phyloP scores from a whole-genome alignment of 164 flowering plant genomes.

The Chimonanthus praecox region DNA sequence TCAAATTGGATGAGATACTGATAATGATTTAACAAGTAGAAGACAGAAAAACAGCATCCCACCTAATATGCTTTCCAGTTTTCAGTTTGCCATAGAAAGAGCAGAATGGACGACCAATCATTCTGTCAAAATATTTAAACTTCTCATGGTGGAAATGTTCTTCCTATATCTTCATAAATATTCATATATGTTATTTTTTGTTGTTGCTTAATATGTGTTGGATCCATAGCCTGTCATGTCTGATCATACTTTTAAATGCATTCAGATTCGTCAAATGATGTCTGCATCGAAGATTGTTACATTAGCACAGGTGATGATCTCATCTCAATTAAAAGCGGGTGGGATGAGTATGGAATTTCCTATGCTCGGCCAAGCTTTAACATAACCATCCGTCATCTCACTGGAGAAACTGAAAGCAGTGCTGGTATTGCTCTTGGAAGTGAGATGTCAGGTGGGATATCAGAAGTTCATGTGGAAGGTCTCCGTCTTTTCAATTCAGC shows the following conservation, averaged over 20 bases:
- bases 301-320: conserved; percentile 72
- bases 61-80: neutral
- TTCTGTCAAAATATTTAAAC: neutral
- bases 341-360: conserved; percentile 80
- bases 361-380: conserved; percentile 59
- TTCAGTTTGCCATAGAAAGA: no score
- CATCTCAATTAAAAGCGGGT: conserved; percentile 66
- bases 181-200: neutral
- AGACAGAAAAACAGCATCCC: neutral
- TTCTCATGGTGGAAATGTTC: neutral
- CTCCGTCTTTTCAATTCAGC: conserved; percentile 41
- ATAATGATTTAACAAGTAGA: neutral
- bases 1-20: neutral
- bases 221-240: neutral
- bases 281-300: conserved; percentile 71
- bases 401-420: conserved; percentile 35
- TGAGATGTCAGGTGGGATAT: conserved; percentile 89
- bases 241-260: neutral
- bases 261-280: conserved; percentile 59
- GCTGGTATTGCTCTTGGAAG: conserved; percentile 74
- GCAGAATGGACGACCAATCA: neutral
- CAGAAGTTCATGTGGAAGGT: conserved; percentile 49
- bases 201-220: neutral
- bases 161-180: neutral
- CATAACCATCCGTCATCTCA: conserved; percentile 39